Evolutionary conservation across 2,329 filamentous ascomycete genomes (phyloP).

Genomic region (Stromatinia cepivora): DNA sequence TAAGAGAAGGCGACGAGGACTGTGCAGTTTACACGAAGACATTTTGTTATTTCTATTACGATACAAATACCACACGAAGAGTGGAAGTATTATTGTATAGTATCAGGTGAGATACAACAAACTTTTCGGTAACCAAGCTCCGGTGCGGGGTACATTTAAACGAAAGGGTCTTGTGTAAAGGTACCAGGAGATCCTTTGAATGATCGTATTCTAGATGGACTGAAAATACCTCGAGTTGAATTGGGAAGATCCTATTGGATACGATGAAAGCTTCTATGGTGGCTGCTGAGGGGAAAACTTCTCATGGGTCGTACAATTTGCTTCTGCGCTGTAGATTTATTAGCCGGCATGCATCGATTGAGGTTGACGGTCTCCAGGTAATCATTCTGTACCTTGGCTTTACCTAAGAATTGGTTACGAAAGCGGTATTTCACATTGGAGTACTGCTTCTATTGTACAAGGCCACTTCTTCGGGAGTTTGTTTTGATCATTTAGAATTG

Average conservation of each 20-base stretch:
- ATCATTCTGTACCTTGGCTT: slow-evolving; percentile 2
- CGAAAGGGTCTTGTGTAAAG: neutral
- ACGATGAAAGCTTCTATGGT: neutral
- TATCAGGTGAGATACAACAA: slow-evolving; percentile 19
- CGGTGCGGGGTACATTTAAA: slow-evolving; percentile 17
- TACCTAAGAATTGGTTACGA: neutral
- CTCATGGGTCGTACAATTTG: slow-evolving; percentile 3
- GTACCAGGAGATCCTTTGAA: neutral
- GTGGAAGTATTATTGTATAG: slow-evolving; percentile 2
- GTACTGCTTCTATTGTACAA: neutral
- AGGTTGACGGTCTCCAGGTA: neutral
- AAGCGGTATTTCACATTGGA: neutral
- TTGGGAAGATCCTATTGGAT: neutral
- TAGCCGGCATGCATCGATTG: neutral
- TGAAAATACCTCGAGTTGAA: neutral
- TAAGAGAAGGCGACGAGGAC: neutral
- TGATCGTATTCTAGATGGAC: neutral
- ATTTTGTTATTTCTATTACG: slow-evolving; percentile 17
- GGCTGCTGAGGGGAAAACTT: slow-evolving; percentile 10
- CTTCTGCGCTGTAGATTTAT: slow-evolving; percentile 1
- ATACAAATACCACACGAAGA: slow-evolving; percentile 9
- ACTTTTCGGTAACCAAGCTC: slow-evolving; percentile 1
- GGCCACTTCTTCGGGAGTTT: neutral
- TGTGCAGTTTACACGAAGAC: neutral
- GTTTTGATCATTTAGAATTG: neutral